Percentiles rank a stretch among this genome's conserved stretches.
Evolutionary conservation across 208 protist species (phyloP).

Genomic region (Crithidia acanthocephali): DNA sequence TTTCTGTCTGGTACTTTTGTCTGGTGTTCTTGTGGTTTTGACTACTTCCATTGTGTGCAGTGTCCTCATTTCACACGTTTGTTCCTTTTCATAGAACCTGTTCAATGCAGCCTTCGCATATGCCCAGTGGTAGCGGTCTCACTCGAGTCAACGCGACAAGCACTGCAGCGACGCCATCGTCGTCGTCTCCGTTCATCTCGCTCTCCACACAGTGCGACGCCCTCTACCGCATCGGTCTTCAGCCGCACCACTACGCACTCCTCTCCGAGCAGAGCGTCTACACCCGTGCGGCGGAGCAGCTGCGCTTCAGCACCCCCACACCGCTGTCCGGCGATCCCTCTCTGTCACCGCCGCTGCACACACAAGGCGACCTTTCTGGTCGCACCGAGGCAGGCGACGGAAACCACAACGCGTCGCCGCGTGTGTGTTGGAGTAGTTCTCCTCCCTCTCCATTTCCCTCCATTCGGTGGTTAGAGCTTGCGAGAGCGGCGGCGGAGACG

Average conservation of each 20-base stretch:
- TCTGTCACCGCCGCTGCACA: too few species aligned
- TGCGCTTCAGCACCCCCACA: slow-evolving; percentile 31
- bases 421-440: background rate
- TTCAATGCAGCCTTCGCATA: slow-evolving; percentile 4
- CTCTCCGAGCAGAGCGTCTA: slow-evolving; percentile 35
- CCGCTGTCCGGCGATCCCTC: background rate
- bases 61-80: too few species aligned
- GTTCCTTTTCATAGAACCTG: too few species aligned
- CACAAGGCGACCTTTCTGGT: background rate
- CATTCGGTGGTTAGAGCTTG: slow-evolving; percentile 11
- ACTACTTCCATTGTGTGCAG: too few species aligned
- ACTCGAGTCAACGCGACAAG: background rate
- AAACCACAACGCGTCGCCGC: slow-evolving; percentile 12
- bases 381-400: background rate
- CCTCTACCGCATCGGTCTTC: slow-evolving; percentile 27
- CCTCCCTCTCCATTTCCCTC: slow-evolving; percentile 8
- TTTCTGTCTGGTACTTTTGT: background rate
- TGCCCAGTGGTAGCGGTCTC: too few species aligned
- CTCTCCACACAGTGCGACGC: slow-evolving; percentile 31
- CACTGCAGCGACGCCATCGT: slow-evolving; percentile 1
- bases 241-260: slow-evolving; percentile 22
- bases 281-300: slow-evolving; percentile 24
- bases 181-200: slow-evolving; percentile 16
- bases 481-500: background rate
- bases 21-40: too few species aligned